Evolutionary conservation across 495 filamentous ascomycete species (phyloP), one percentile per base, ranked within the genome.

Genomic region (Lineolata rhizophorae): DNA sequence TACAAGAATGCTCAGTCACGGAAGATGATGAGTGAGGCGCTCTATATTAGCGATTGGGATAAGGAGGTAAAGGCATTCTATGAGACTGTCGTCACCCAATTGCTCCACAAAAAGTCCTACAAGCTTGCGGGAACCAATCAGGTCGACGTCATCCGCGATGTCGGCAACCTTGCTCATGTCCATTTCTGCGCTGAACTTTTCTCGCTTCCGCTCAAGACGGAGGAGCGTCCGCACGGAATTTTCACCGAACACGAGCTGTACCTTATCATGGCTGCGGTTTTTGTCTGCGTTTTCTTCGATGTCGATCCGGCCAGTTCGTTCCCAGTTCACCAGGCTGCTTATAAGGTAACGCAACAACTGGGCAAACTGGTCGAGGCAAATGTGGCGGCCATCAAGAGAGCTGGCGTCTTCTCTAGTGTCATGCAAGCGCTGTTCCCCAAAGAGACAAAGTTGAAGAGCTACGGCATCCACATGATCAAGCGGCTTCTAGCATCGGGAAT

Each of bases 231-330:
- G 0, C 42, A 45, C 31, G 70, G 66, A 16, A 42, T 65, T 5
- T 68, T 73, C 38, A 60, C 58, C 4, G 64, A 67, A 36, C 39
- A 49, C 5, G 62, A 78, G 32, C 44, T 81, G 9, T 76, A 76
- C 45, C 42, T 58, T 18, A 50, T 69, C 29, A 49, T 75, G 44
- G 53, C 62, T 3, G 51, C 67, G 25, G 57, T 78, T 22, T 72
- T 69, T 42, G 59, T 58, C 14, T 67, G 60, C 39, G 63, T 75
- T 29, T 72, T 76, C 42, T 71, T 71, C 28, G 70, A 77, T 40
- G 54, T 57, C 15, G 75, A 81, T 41, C 56, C 64, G n/a, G 61
- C 56, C 0, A 61, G 66, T 26, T 67, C 72, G 2, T 76, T 74
- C 53, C 57, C 58, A 25, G 59, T 71, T 1, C 66, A 66, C 19